Percentiles rank a stretch among this genome's conserved stretches.
Evolutionary conservation across 371 early-diverging fungal species (phyloP).

Genomic region (Circinella minor): DNA sequence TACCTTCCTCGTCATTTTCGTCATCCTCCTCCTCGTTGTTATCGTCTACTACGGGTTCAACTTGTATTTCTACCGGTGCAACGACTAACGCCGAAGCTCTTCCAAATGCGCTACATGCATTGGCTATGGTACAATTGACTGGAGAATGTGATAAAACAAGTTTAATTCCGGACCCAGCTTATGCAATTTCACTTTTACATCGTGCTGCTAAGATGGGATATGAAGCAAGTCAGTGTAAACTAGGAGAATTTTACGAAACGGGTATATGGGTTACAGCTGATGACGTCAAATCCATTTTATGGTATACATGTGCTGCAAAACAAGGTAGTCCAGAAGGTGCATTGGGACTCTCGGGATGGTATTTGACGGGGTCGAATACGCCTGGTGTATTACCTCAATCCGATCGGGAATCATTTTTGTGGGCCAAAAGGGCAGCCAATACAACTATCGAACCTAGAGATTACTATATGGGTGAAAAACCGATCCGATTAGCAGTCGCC

Average conservation of each 20-base stretch:
- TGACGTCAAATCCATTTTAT: conserved; percentile 88
- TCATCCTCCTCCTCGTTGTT: neutral
- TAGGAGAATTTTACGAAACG: conserved; percentile 93
- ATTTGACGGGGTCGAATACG: conserved; percentile 79
- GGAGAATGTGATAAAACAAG: conserved; percentile 63
- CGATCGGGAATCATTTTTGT: conserved; percentile 83
- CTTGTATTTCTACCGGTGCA: conserved; percentile 19
- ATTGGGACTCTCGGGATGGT: conserved; percentile 88
- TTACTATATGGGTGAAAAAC: conserved; percentile 13
- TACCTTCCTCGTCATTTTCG: neutral
- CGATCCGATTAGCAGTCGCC: conserved; percentile 34
- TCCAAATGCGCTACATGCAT: conserved; percentile 91
- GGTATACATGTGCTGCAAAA: conserved; percentile 92
- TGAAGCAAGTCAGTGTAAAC: conserved; percentile 85
- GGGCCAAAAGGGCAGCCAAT: conserved; percentile 69
- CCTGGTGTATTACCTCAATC: conserved; percentile 70
- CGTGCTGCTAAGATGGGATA: conserved; percentile 90
- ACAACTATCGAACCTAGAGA: conserved; percentile 15
- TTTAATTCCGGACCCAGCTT: conserved; percentile 74
- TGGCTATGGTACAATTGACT: conserved; percentile 83
- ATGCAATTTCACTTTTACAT: conserved; percentile 84
- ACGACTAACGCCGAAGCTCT: conserved; percentile 70
- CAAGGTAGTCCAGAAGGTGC: conserved; percentile 82
- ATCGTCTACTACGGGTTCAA: neutral
- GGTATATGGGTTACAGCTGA: conserved; percentile 83